Evolutionary conservation across 1,284 basidiomycete species (phyloP).

Genomic region (Baeospora myosura): DNA sequence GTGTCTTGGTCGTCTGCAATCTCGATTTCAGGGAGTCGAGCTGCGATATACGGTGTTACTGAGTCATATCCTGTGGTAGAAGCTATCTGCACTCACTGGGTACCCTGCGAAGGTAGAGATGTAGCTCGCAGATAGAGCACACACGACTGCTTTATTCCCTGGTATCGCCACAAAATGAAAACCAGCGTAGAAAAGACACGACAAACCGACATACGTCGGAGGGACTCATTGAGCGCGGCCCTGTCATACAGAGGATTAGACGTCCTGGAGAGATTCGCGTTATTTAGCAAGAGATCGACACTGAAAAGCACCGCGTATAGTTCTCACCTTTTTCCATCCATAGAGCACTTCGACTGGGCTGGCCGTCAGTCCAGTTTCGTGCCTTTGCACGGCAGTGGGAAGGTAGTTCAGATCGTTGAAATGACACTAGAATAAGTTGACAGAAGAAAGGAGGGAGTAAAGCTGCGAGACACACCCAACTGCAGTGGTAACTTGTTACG

Average conservation of each 20-base stretch:
- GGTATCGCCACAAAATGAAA: slow-evolving; percentile 11
- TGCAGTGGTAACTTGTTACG: too few species aligned
- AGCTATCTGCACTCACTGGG: slow-evolving; percentile 43
- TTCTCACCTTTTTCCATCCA: slow-evolving; percentile 69
- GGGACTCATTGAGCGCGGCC: slow-evolving; percentile 53
- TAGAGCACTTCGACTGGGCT: slow-evolving; percentile 59
- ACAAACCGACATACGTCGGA: slow-evolving; percentile 46
- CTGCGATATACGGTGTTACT: slow-evolving; percentile 14
- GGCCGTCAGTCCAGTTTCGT: slow-evolving; percentile 55
- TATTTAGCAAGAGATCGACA: slow-evolving; percentile 1
- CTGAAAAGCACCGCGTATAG: slow-evolving; percentile 2
- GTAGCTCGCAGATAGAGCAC: slow-evolving; percentile 75
- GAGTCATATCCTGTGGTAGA: slow-evolving; percentile 2
- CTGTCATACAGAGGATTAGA: slow-evolving; percentile 54
- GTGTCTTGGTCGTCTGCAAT: slow-evolving; percentile 78
- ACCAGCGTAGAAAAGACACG: slow-evolving; percentile 7
- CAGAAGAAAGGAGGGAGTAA: slow-evolving; percentile 15
- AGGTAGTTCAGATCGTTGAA: slow-evolving; percentile 16
- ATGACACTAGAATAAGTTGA: slow-evolving; percentile 14
- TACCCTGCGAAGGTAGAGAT: slow-evolving; percentile 79
- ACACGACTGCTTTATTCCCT: slow-evolving; percentile 79
- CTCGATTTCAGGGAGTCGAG: slow-evolving; percentile 90
- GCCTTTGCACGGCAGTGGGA: slow-evolving; percentile 41
- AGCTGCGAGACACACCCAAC: too few species aligned
- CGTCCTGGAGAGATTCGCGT: slow-evolving; percentile 32